Percentiles rank a stretch among this genome's conserved stretches.
phyloP scores from a whole-genome alignment of 768 basidiomycete species.

The Tricholoma flavovirens region DNA sequence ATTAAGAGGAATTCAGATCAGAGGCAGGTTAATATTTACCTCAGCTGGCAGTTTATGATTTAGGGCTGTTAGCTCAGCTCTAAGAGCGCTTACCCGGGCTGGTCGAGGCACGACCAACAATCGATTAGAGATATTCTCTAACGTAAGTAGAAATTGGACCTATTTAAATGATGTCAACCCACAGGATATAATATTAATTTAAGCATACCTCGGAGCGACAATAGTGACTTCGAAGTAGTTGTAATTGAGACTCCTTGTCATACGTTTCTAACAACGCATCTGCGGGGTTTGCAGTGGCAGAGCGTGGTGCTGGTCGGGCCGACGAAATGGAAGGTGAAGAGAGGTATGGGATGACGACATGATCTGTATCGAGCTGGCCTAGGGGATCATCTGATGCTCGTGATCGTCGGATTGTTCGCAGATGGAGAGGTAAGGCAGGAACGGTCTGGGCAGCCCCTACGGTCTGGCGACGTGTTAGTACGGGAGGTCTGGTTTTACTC shows the following conservation, averaged over 20 bases:
- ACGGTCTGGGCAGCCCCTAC: constrained; percentile 66
- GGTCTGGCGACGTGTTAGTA: constrained; percentile 38
- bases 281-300: constrained; percentile 36
- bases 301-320: constrained; percentile 37
- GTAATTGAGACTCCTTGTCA: constrained; percentile 57
- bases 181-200: neutral
- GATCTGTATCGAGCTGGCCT: constrained; percentile 55
- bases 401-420: constrained; percentile 46
- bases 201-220: constrained; percentile 74
- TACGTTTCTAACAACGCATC: constrained; percentile 65
- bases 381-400: constrained; percentile 69
- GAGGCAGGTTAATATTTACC: constrained; percentile 35
- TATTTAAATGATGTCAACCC: constrained; percentile 24
- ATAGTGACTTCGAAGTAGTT: constrained; percentile 80
- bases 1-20: neutral
- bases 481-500: constrained; percentile 15
- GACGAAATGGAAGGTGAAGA: constrained; percentile 68
- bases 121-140: constrained; percentile 91
- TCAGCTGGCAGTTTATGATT: constrained; percentile 97
- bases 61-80: constrained; percentile 91
- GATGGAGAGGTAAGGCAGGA: constrained; percentile 63
- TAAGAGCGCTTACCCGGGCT: constrained; percentile 90
- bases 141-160: constrained; percentile 80
- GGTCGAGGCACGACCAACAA: constrained; percentile 89
- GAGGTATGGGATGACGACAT: constrained; percentile 46